Evolutionary conservation across 2,329 filamentous ascomycete genomes (phyloP).

Genomic region (Xylariaceae sp.): DNA sequence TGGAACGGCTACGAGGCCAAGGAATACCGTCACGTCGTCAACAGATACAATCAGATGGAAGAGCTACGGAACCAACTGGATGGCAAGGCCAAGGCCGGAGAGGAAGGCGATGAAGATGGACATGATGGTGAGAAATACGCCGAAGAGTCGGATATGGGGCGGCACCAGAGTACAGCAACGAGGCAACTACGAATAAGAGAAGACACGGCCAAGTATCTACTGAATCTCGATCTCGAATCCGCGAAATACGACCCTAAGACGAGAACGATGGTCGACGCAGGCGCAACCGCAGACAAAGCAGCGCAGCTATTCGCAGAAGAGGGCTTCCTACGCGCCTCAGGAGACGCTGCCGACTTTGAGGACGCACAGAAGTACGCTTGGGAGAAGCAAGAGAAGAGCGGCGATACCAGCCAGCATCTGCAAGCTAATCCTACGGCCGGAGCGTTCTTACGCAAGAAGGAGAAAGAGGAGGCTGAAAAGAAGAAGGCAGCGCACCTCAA

Average conservation of each 20-base stretch:
- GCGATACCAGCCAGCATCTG: slow-evolving; percentile 78
- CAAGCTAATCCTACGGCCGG: slow-evolving; percentile 96
- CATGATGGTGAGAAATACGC: slow-evolving; percentile 75
- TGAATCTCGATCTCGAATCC: slow-evolving; percentile 93
- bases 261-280: slow-evolving; percentile 81
- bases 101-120: slow-evolving; percentile 49
- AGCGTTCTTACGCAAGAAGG: slow-evolving; percentile 78
- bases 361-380: slow-evolving; percentile 86
- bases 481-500: slow-evolving; percentile 68
- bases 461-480: slow-evolving; percentile 68
- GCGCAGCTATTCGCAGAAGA: slow-evolving; percentile 87
- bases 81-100: slow-evolving; percentile 33
- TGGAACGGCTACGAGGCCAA: slow-evolving; percentile 97
- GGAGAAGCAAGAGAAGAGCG: slow-evolving; percentile 85
- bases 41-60: slow-evolving; percentile 86
- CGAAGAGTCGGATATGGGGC: slow-evolving; percentile 94
- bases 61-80: slow-evolving; percentile 59
- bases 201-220: slow-evolving; percentile 93
- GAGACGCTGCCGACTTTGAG: slow-evolving; percentile 91
- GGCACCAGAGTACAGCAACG: slow-evolving; percentile 86
- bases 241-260: slow-evolving; percentile 98
- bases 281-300: slow-evolving; percentile 75
- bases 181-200: slow-evolving; percentile 88
- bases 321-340: slow-evolving; percentile 82
- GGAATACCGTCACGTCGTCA: slow-evolving; percentile 82